Conservation (phyloP, 495 filamentous ascomycete species). For the Podospora sp. region DNA sequence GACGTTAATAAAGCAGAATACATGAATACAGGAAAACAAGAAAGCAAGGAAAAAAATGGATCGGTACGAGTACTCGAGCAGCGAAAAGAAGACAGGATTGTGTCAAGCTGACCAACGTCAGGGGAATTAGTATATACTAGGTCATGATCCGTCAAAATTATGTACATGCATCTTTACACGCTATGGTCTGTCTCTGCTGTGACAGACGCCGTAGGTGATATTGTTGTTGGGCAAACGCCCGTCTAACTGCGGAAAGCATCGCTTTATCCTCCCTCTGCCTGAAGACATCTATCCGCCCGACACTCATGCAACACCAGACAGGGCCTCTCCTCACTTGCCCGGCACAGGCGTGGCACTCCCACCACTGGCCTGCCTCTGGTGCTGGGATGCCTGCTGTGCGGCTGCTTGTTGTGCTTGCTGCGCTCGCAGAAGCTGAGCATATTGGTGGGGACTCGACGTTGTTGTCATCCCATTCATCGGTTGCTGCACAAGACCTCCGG, state of each 20-base stretch:
- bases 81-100: neutral
- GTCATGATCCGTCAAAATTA: conserved; percentile 25
- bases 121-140: conserved; percentile 26
- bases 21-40: no score
- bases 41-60: neutral
- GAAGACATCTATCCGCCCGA: neutral
- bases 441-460: conserved; percentile 61
- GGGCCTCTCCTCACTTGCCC: conserved; percentile 22
- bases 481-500: conserved; percentile 47
- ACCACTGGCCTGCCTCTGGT: conserved; percentile 49
- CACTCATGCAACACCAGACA: neutral
- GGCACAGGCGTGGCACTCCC: conserved; percentile 45
- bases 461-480: conserved; percentile 32
- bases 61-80: no score
- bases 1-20: no score
- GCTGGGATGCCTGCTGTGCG: conserved; percentile 25
- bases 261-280: neutral
- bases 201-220: neutral
- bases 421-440: conserved; percentile 71
- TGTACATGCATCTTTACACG: conserved; percentile 25
- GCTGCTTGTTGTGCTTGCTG: conserved; percentile 50
- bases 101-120: neutral
- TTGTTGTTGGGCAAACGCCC: conserved; percentile 17
- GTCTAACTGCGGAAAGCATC: neutral
- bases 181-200: neutral